These are phyloP conservation scores for Arachnopeziza araneosa DNA, from an alignment of 2,329 filamentous ascomycete genomes.

Conservation along the genomic window DNA sequence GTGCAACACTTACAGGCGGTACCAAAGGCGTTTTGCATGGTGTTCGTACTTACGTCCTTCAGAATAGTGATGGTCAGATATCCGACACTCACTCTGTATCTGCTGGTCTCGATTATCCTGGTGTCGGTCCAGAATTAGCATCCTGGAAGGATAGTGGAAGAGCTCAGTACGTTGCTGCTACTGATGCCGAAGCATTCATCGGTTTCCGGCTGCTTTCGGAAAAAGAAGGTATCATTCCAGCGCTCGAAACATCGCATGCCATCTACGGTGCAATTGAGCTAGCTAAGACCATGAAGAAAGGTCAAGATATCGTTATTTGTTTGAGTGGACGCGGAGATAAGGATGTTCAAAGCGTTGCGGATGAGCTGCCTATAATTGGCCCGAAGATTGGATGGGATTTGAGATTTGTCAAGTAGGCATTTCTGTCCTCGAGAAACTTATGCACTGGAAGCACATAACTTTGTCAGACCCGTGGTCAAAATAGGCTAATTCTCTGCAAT, in stretches of 20 bases:
- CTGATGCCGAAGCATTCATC: slow-evolving; percentile 81
- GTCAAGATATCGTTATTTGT: slow-evolving; percentile 88
- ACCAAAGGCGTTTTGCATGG: slow-evolving; percentile 92
- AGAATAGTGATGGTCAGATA: slow-evolving; percentile 90
- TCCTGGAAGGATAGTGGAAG: slow-evolving; percentile 88
- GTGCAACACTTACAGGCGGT: slow-evolving; percentile 80
- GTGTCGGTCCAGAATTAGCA: slow-evolving; percentile 87
- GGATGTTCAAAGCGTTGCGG: slow-evolving; percentile 96
- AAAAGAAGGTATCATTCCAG: slow-evolving; percentile 94
- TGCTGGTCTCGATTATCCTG: slow-evolving; percentile 93
- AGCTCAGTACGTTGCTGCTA: slow-evolving; percentile 85
- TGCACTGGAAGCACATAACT: too few species aligned
- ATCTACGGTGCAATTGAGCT: slow-evolving; percentile 84
- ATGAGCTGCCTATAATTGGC: slow-evolving; percentile 82
- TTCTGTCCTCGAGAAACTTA: neutral
- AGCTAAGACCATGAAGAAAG: slow-evolving; percentile 87
- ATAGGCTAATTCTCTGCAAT: too few species aligned
- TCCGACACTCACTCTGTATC: slow-evolving; percentile 93
- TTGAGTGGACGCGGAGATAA: slow-evolving; percentile 92
- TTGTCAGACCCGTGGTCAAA: too few species aligned
- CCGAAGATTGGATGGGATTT: slow-evolving; percentile 78
- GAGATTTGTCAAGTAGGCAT: slow-evolving; percentile 39
- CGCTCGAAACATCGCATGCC: slow-evolving; percentile 88
- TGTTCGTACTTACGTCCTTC: slow-evolving; percentile 90
- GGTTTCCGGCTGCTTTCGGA: slow-evolving; percentile 82